A percentile compares a stretch with the other conserved stretches of the same genome.
These are phyloP conservation scores for Salpingoeca rosetta DNA, from an alignment of 78 protist genomes.

Conservation along the genomic window DNA sequence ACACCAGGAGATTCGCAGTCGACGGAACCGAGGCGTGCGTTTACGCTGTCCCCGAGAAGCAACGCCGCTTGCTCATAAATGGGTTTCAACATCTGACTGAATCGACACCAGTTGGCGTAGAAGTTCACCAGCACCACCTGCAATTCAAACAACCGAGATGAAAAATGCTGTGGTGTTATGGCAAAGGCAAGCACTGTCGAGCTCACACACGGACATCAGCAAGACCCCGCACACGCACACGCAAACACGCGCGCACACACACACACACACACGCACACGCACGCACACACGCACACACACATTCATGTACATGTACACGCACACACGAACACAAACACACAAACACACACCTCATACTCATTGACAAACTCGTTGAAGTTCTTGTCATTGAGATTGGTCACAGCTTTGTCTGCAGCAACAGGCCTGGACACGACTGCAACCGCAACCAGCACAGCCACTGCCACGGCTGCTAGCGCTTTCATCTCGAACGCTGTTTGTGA, in stretches of 20 bases:
- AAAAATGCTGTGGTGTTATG: background rate
- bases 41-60: background rate
- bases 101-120: constrained; percentile 18
- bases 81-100: background rate
- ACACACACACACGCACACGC: background rate
- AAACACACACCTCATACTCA: background rate
- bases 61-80: background rate
- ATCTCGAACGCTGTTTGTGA: no score
- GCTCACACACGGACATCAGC: background rate
- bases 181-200: background rate
- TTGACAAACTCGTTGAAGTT: background rate
- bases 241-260: background rate
- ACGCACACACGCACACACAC: background rate
- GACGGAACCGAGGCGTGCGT: background rate
- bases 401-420: background rate
- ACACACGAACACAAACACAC: background rate
- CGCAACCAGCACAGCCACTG: no score
- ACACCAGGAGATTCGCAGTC: background rate
- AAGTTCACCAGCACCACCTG: constrained; percentile 8
- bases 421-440: no score
- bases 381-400: background rate
- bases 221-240: background rate
- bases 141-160: background rate
- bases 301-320: background rate
- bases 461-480: no score